A percentile compares a stretch with the other conserved stretches of the same genome.
Evolutionary conservation across 352 stramenopile species (phyloP).

Genomic region (Pythium aristosporum): DNA sequence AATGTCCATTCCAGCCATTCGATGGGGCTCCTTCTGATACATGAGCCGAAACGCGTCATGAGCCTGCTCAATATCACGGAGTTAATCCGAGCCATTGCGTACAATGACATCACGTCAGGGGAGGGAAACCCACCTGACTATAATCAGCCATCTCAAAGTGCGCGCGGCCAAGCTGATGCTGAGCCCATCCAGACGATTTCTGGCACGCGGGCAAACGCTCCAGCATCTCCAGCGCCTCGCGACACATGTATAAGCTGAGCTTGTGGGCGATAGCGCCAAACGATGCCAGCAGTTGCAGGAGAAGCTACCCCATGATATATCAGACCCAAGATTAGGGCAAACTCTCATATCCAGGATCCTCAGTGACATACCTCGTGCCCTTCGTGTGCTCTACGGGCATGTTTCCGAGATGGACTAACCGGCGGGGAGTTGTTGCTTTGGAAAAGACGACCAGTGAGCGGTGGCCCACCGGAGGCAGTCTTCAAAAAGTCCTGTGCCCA

Average conservation of each 20-base stretch:
- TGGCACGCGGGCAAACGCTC: conserved; percentile 82
- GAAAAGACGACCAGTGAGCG: conserved; percentile 19
- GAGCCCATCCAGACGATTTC: conserved; percentile 91
- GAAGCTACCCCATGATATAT: conserved; percentile 21
- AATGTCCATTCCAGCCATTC: conserved; percentile 93
- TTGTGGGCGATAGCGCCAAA: conserved; percentile 79
- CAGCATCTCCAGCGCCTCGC: conserved; percentile 88
- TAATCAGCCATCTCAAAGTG: conserved; percentile 97
- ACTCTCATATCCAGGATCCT: not conserved
- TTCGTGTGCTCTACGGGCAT: conserved; percentile 3
- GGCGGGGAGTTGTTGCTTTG: conserved; percentile 24
- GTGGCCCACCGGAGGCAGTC: conserved; percentile 9
- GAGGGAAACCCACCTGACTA: conserved; percentile 34
- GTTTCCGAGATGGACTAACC: conserved; percentile 18
- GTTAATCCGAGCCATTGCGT: not conserved
- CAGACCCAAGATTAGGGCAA: not conserved
- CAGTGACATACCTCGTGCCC: conserved; percentile 18
- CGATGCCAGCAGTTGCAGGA: conserved; percentile 59
- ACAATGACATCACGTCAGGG: not conserved
- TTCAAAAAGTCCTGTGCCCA: conserved; percentile 27
- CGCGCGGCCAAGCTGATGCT: conserved; percentile 93
- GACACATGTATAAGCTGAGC: conserved; percentile 75
- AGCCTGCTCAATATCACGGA: conserved; percentile 40
- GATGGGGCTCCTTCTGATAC: conserved; percentile 88
- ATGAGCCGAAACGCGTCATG: conserved; percentile 89